A percentile compares a stretch with the other conserved stretches of the same genome.
Evolutionary conservation across 2,329 filamentous ascomycete species (phyloP).

Genomic region (Juglanconis oblonga): DNA sequence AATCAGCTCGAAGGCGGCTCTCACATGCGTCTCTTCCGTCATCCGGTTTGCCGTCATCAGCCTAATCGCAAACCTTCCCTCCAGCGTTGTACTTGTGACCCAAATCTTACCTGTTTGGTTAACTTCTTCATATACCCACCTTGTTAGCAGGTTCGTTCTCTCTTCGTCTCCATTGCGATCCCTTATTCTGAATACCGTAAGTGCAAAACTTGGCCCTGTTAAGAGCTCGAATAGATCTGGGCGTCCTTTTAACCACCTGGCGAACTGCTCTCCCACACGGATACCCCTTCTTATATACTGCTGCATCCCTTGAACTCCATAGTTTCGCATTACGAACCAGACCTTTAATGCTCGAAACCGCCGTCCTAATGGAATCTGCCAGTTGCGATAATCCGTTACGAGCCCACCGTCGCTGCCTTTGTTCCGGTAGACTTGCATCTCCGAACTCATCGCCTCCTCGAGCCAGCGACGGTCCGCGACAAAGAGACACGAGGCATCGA

Average conservation of each 20-base stretch:
- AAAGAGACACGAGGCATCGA: constrained; percentile 79
- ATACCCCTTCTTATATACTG: constrained; percentile 70
- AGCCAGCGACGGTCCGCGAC: constrained; percentile 72
- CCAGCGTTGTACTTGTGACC: constrained; percentile 71
- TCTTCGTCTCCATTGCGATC: constrained; percentile 33
- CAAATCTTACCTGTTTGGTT: constrained; percentile 76
- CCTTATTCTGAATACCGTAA: constrained; percentile 72
- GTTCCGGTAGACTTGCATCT: constrained; percentile 66
- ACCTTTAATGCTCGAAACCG: constrained; percentile 87
- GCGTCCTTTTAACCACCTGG: constrained; percentile 53
- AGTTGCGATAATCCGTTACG: constrained; percentile 94
- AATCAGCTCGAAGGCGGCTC: constrained; percentile 71
- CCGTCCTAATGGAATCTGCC: constrained; percentile 90
- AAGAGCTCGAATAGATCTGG: constrained; percentile 74
- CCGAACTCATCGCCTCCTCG: constrained; percentile 75
- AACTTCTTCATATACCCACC: constrained; percentile 70
- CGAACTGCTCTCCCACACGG: constrained; percentile 67
- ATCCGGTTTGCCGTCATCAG: constrained; percentile 71
- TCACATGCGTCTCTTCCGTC: constrained; percentile 69
- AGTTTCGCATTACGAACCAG: constrained; percentile 88
- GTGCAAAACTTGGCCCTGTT: constrained; percentile 71
- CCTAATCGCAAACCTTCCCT: constrained; percentile 73
- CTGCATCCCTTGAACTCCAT: constrained; percentile 69
- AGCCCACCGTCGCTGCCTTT: constrained; percentile 74
- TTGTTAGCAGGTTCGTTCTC: constrained; percentile 67